Evolutionary conservation across 73 alveolate genomes (phyloP).

Genomic region (Symbiodinium pilosum): DNA sequence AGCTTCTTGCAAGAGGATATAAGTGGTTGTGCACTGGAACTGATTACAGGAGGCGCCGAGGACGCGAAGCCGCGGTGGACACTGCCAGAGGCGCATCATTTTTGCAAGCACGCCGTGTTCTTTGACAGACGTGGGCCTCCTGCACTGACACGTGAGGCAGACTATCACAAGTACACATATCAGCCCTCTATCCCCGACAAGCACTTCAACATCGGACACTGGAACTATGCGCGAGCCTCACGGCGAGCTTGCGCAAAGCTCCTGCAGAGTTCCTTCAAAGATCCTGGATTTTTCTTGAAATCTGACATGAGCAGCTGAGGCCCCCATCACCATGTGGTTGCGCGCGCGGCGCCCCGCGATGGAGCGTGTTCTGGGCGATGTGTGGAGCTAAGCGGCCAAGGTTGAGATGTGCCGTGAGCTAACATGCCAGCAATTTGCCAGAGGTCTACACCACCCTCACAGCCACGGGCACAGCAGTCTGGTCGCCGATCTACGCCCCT

Average conservation of each 20-base stretch:
- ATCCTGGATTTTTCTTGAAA: too few species aligned
- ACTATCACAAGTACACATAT: slow-evolving; percentile 91
- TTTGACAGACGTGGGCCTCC: background rate
- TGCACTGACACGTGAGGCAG: slow-evolving; percentile 27
- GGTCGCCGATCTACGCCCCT: slow-evolving; percentile 53
- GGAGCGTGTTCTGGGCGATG: slow-evolving; percentile 90
- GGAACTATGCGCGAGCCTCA: slow-evolving; percentile 66
- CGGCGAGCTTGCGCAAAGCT: too few species aligned
- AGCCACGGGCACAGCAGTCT: slow-evolving; percentile 52
- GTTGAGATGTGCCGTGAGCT: background rate
- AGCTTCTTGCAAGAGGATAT: too few species aligned
- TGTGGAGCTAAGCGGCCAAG: background rate
- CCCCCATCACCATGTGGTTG: slow-evolving; percentile 94
- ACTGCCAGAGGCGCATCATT: slow-evolving; percentile 43
- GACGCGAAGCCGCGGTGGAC: slow-evolving; percentile 95
- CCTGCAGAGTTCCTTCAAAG: too few species aligned
- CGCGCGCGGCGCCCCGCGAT: slow-evolving; percentile 94
- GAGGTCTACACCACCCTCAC: slow-evolving; percentile 74
- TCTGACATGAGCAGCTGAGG: too few species aligned
- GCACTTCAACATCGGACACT: slow-evolving; percentile 95
- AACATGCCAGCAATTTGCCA: background rate
- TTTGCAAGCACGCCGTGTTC: background rate
- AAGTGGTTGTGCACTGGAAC: too few species aligned
- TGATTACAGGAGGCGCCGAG: slow-evolving; percentile 60
- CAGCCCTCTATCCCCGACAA: slow-evolving; percentile 95